A percentile compares a stretch with the other conserved stretches of the same genome.
These are phyloP conservation scores for Pseudogymnoascus sp. DNA, from an alignment of 2,329 filamentous ascomycete species.

Conservation along the genomic window DNA sequence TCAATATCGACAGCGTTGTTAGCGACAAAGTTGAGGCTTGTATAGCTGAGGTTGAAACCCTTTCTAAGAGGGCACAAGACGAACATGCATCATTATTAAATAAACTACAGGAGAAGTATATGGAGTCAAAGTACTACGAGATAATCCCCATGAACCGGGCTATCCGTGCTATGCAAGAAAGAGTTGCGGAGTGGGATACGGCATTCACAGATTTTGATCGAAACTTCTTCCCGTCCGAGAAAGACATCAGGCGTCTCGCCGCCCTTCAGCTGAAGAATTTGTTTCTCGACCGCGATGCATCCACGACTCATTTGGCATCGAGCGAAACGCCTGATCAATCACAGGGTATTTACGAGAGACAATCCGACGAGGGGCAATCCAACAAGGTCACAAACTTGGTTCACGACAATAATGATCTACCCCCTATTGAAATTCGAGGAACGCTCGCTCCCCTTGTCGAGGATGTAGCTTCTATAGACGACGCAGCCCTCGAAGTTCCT, in stretches of 20 bases:
- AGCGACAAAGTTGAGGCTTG: constrained; percentile 81
- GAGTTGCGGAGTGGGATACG: constrained; percentile 87
- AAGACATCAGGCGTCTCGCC: constrained; percentile 87
- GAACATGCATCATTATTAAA: constrained; percentile 69
- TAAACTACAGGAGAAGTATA: constrained; percentile 83
- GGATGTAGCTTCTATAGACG: background rate
- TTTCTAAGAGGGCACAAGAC: constrained; percentile 74
- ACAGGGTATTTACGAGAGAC: constrained; percentile 41
- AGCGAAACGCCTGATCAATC: constrained; percentile 56
- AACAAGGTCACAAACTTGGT: background rate
- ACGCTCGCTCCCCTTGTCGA: background rate
- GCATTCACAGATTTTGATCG: constrained; percentile 85
- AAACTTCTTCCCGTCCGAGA: constrained; percentile 89
- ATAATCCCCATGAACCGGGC: constrained; percentile 88
- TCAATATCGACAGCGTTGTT: constrained; percentile 84
- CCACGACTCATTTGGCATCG: constrained; percentile 64
- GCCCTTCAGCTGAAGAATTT: constrained; percentile 90
- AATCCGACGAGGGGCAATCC: constrained; percentile 24
- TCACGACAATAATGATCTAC: background rate
- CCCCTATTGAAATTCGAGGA: background rate
- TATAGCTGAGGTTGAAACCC: constrained; percentile 68
- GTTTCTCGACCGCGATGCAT: constrained; percentile 78
- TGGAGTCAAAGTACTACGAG: constrained; percentile 92
- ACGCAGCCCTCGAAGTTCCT: background rate
- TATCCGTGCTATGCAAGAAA: constrained; percentile 84